Base-by-base conservation (phyloP, 108 stramenopile species). In the Nitzschia sp. region DNA sequence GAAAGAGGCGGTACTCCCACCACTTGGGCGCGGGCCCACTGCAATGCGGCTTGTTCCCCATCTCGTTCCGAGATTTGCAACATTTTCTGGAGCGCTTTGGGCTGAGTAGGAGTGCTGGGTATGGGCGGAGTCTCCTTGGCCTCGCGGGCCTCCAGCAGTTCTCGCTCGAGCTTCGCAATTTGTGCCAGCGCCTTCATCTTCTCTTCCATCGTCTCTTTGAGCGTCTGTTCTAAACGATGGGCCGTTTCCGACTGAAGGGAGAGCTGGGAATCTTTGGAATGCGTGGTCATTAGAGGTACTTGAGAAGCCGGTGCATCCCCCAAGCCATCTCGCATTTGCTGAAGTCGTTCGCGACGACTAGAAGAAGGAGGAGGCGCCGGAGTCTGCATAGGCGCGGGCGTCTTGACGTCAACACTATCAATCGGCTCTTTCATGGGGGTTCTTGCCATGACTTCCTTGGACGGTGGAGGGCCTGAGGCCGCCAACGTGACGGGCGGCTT, bases 11-110 rank as follows among this genome's bases (percentile, higher is more conserved):
- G 73, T 34, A 25, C 63, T 33, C 31, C 29, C 5, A 33, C 46
- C 0, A 54, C 59, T 72, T 77, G 65, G 24, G 47, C 36, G 17
- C 71, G 47, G 11, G 79, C 79, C 76, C 76, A 81, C 42, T 78
- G 30, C n/a, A 79, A 34, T 9, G 78, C 82, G 1, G 68, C 75
- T 42, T 56, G 48, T 48, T 71, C 75, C 1, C 82, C 82, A 19
- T 84, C 31, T 6, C 24, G 45, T 25, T 81, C 64, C 33, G 66
- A 68, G 24, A 78, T 54, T 1, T 77, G 53, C 31, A 84, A 33
- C 27, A 84, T 48, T 33, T 51, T 45, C 34, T 80, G 54, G 2
- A 77, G 42, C 15, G 59, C 17, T 42, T 64, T 33, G 51, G 62
- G 30, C 24, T 42, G 32, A n/a, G n/a, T n/a, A 0, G 34, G 38